Evolutionary conservation across 352 stramenopile genomes (phyloP).

Genomic region (Globisporangium heterothallicum): DNA sequence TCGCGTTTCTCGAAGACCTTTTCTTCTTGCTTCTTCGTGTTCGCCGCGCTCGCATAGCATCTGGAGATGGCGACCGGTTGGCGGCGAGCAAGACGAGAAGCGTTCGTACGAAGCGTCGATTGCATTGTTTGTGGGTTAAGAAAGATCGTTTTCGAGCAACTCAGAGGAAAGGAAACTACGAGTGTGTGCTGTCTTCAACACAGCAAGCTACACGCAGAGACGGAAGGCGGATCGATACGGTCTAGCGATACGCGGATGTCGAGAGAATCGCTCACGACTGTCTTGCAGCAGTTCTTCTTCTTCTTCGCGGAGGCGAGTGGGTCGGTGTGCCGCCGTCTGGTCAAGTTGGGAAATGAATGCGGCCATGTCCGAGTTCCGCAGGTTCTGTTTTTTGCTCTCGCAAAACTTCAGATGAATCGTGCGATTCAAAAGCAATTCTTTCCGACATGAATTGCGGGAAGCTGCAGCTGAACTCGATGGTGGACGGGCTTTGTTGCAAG

Average conservation of each 20-base stretch:
- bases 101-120: conserved; percentile 9
- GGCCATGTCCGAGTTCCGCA: not conserved
- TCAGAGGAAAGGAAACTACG: not conserved
- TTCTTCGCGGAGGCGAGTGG: not conserved
- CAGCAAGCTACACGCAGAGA: not conserved
- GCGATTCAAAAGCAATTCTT: not conserved
- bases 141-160: not conserved
- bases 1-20: conserved; percentile 53
- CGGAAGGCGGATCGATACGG: no score
- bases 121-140: conserved; percentile 2
- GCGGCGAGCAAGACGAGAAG: conserved; percentile 1
- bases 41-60: conserved; percentile 20
- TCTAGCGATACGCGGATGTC: no score
- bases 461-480: not conserved
- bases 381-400: no score
- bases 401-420: conserved; percentile 3
- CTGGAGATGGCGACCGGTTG: conserved; percentile 6
- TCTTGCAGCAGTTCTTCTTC: no score
- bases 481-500: not conserved
- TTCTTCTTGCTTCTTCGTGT: conserved; percentile 13
- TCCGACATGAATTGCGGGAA: not conserved
- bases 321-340: conserved; percentile 4
- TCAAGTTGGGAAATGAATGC: conserved; percentile 11
- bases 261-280: no score
- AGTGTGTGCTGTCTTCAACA: conserved; percentile 1